phyloP scores from a whole-genome alignment of 192 early-diverging fungal genomes.

The Entomortierella parvispora region DNA sequence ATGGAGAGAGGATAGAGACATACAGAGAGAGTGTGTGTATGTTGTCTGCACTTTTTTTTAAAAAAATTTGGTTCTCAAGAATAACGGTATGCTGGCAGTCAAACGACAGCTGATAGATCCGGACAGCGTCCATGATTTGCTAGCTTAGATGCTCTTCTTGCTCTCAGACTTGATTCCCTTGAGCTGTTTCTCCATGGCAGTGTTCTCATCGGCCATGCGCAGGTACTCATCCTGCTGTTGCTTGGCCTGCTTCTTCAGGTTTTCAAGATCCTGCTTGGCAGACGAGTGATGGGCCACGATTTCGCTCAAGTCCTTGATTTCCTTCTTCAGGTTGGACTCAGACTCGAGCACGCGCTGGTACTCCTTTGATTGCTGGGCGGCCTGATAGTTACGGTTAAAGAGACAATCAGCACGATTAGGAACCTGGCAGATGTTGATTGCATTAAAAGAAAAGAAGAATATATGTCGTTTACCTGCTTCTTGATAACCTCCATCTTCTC shows the following conservation, averaged over 20 bases:
- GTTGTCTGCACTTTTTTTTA: too few relatives aligned
- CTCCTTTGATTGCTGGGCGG: slow-evolving; percentile 51
- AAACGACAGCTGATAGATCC: too few relatives aligned
- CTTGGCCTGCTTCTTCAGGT: slow-evolving; percentile 55
- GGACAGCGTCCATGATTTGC: too few relatives aligned
- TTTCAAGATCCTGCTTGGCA: slow-evolving; percentile 48
- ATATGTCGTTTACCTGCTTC: slow-evolving; percentile 36
- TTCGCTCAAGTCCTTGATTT: slow-evolving; percentile 40
- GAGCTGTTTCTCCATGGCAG: slow-evolving; percentile 34
- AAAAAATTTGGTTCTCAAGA: too few relatives aligned
- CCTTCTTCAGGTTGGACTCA: slow-evolving; percentile 44
- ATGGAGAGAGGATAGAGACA: too few relatives aligned
- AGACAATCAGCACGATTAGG: not conserved
- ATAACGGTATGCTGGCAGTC: too few relatives aligned
- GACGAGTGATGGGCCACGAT: slow-evolving; percentile 33
- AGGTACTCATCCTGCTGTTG: slow-evolving; percentile 56
- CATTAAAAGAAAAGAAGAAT: not conserved
- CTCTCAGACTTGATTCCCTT: slow-evolving; percentile 33
- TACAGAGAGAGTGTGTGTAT: too few relatives aligned
- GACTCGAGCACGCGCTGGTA: slow-evolving; percentile 42
- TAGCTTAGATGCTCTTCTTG: slow-evolving; percentile 46
- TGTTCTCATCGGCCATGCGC: slow-evolving; percentile 54
- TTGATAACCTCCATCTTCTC: slow-evolving; percentile 58
- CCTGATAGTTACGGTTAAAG: slow-evolving; percentile 14
- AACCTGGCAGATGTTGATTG: not conserved